phyloP scores from a whole-genome alignment of 2,329 filamentous ascomycete species.

The Emergomyces orientalis region DNA sequence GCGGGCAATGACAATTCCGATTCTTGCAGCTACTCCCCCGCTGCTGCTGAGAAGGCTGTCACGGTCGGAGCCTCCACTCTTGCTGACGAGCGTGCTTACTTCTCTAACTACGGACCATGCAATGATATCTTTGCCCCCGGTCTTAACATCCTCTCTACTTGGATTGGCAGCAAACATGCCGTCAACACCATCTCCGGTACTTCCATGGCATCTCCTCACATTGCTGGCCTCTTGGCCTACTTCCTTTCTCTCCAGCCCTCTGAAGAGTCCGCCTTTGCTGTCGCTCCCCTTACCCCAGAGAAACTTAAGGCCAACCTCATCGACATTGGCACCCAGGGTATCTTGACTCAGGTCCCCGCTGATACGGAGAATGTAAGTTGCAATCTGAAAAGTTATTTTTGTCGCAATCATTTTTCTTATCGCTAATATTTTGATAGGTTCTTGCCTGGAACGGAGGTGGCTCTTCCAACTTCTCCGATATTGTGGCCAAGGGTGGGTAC shows the following conservation, averaged over 20 bases:
- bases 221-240: constrained; percentile 94
- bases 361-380: constrained; percentile 70
- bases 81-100: constrained; percentile 93
- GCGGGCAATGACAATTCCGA: constrained; percentile 98
- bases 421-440: constrained; percentile 41
- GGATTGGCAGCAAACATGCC: constrained; percentile 93
- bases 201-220: constrained; percentile 97
- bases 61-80: constrained; percentile 94
- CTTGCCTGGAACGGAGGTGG: constrained; percentile 99
- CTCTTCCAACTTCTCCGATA: constrained; percentile 78
- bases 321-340: constrained; percentile 66
- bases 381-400: neutral
- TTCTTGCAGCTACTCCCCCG: constrained; percentile 98
- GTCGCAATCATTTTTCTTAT: neutral
- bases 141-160: constrained; percentile 93
- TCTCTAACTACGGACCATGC: constrained; percentile 99
- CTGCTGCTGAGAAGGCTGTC: constrained; percentile 80
- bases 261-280: constrained; percentile 80
- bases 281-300: constrained; percentile 81
- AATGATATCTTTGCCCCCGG: constrained; percentile 98
- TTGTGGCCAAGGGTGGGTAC: constrained; percentile 66
- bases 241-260: constrained; percentile 92
- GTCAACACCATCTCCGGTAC: constrained; percentile 99
- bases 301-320: constrained; percentile 88
- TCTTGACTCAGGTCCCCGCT: constrained; percentile 69